phyloP scores from a whole-genome alignment of 768 basidiomycete genomes.

The Gloeophyllum trabeum region DNA sequence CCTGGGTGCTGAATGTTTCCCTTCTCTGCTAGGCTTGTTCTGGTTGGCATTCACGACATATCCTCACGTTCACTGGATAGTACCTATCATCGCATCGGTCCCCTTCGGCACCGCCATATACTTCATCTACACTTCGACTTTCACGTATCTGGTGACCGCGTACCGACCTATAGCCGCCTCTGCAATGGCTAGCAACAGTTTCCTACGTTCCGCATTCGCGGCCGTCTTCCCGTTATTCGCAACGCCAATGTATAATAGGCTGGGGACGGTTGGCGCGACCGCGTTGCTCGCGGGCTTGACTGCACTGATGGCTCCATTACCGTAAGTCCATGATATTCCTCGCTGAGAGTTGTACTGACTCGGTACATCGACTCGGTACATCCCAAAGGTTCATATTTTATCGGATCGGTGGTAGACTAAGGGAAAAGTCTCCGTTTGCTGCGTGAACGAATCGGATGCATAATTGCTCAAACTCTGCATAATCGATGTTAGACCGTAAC shows the following conservation, averaged over 20 bases:
- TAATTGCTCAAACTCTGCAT: too few species aligned
- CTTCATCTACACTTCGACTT: constrained; percentile 60
- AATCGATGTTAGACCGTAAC: too few species aligned
- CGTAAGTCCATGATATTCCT: constrained; percentile 16
- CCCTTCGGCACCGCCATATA: constrained; percentile 44
- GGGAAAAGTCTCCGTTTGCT: constrained; percentile 31
- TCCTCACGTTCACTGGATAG: constrained; percentile 32
- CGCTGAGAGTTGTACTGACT: constrained; percentile 32
- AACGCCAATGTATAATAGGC: constrained; percentile 24
- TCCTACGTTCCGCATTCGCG: constrained; percentile 27
- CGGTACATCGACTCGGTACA: background rate
- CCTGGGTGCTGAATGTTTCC: background rate
- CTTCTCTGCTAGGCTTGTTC: constrained; percentile 25
- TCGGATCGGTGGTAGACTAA: constrained; percentile 30
- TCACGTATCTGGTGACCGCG: constrained; percentile 44
- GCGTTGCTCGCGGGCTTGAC: constrained; percentile 29
- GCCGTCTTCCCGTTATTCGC: constrained; percentile 30
- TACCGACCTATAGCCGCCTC: constrained; percentile 43
- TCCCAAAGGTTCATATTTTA: constrained; percentile 33
- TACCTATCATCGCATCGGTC: constrained; percentile 29
- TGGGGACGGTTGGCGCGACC: constrained; percentile 27
- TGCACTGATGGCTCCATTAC: constrained; percentile 24
- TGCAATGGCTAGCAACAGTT: constrained; percentile 57
- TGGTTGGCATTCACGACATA: constrained; percentile 47
- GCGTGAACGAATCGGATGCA: too few species aligned